A percentile compares a stretch with the other conserved stretches of the same genome.
Evolutionary conservation across 139 green algal species (phyloP).

Genomic region (Coccomyxa sp.): DNA sequence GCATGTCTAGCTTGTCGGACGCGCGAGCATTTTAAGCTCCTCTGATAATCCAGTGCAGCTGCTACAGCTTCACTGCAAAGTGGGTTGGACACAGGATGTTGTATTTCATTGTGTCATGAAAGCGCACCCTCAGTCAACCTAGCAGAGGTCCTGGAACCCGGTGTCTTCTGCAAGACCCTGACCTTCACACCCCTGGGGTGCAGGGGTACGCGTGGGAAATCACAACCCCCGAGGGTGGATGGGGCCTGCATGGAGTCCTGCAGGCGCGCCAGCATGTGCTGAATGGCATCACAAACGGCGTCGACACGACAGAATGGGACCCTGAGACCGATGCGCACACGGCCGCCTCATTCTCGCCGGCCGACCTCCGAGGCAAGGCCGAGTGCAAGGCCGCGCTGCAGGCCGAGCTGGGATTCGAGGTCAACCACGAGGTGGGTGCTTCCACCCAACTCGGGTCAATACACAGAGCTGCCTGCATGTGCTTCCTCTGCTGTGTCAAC

Average conservation of each 20-base stretch:
- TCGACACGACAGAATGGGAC: conserved; percentile 75
- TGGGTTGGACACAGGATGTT: too few species aligned
- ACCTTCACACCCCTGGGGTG: not conserved
- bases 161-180: too few species aligned
- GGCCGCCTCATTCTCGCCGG: conserved; percentile 36
- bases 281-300: conserved; percentile 81
- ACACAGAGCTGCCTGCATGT: too few species aligned
- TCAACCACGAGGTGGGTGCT: conserved; percentile 28
- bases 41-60: too few species aligned
- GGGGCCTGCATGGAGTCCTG: conserved; percentile 58
- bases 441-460: too few species aligned
- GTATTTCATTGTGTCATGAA: too few species aligned
- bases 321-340: conserved; percentile 63
- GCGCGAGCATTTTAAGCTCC: too few species aligned
- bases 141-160: too few species aligned
- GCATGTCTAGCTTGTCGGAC: too few species aligned
- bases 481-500: too few species aligned
- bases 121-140: too few species aligned
- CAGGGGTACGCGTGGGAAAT: conserved; percentile 55
- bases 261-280: conserved; percentile 32
- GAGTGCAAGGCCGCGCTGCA: conserved; percentile 68
- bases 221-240: conserved; percentile 38
- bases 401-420: conserved; percentile 61
- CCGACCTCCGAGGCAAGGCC: conserved; percentile 53
- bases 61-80: too few species aligned